A percentile compares a stretch with the other conserved stretches of the same genome.
phyloP scores from a whole-genome alignment of 192 early-diverging fungal genomes.

The Linnemannia schmuckeri region DNA sequence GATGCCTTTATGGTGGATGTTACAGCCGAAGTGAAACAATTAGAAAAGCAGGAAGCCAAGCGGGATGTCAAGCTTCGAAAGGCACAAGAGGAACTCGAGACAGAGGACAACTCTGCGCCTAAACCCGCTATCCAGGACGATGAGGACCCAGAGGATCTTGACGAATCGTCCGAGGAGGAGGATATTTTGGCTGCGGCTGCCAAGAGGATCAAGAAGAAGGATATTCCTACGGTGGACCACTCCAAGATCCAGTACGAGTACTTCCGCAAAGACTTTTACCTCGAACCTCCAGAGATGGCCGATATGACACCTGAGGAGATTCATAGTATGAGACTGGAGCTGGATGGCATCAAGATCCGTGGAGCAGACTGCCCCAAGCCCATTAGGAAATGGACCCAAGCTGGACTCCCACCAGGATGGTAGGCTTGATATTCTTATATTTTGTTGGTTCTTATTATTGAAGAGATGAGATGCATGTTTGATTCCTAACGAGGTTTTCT shows the following conservation, averaged over 20 bases:
- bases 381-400: constrained; percentile 93
- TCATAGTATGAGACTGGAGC: constrained; percentile 82
- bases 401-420: constrained; percentile 89
- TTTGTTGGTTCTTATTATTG: not conserved
- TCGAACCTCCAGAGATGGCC: constrained; percentile 93
- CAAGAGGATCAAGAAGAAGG: constrained; percentile 91
- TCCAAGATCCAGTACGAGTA: constrained; percentile 84
- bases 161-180: constrained; percentile 71
- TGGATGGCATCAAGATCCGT: constrained; percentile 95
- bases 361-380: constrained; percentile 93
- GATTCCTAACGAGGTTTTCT: not conserved
- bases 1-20: constrained; percentile 95
- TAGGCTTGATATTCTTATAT: constrained; percentile 11
- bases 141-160: constrained; percentile 64
- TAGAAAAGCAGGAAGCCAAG: constrained; percentile 72
- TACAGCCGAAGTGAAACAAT: constrained; percentile 74
- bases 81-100: constrained; percentile 13
- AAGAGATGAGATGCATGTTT: not conserved
- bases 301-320: constrained; percentile 88
- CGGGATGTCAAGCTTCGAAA: constrained; percentile 47
- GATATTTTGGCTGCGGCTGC: constrained; percentile 85
- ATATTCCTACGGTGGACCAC: constrained; percentile 90
- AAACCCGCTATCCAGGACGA: constrained; percentile 46
- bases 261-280: constrained; percentile 95
- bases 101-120: constrained; percentile 14